Evolutionary conservation across 306 rosid genomes (phyloP).

Genomic region (Quercus berberidifolia): DNA sequence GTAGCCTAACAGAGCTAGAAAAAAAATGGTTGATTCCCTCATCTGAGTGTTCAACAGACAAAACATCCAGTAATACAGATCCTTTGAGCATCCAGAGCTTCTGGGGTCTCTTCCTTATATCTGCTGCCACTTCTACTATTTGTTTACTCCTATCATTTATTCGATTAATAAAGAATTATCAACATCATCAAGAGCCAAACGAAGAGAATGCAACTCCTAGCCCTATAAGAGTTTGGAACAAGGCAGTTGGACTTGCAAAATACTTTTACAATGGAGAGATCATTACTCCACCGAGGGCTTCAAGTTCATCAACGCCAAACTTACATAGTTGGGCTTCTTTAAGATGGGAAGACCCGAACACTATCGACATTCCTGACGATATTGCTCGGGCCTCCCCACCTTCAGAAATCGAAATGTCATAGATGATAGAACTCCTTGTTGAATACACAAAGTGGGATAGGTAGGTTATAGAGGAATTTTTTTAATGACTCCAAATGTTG

Average conservation of each 20-base stretch:
- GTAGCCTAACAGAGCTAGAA: slow-evolving; percentile 34
- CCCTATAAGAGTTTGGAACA: background rate
- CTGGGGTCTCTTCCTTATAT: slow-evolving; percentile 51
- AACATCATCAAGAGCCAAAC: slow-evolving; percentile 6
- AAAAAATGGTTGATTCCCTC: slow-evolving; percentile 29
- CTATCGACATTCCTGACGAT: background rate
- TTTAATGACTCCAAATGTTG: too few species aligned
- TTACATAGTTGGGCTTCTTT: background rate
- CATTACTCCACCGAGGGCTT: background rate
- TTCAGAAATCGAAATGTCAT: background rate
- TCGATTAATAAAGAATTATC: slow-evolving; percentile 5
- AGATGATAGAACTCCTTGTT: background rate
- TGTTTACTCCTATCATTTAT: slow-evolving; percentile 36
- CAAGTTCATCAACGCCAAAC: background rate
- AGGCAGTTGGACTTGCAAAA: background rate
- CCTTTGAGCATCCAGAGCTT: slow-evolving; percentile 46
- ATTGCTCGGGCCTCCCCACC: slow-evolving; percentile 8
- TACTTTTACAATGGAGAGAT: background rate
- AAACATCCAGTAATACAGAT: slow-evolving; percentile 4
- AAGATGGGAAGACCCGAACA: background rate
- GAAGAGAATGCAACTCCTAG: slow-evolving; percentile 1
- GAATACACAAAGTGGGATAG: too few species aligned
- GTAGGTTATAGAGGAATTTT: too few species aligned
- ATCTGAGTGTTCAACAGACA: slow-evolving; percentile 11
- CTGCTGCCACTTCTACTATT: slow-evolving; percentile 47